Evolutionary conservation across 345 rosid genomes (phyloP).

Genomic region (Rhodamnia argentea): DNA sequence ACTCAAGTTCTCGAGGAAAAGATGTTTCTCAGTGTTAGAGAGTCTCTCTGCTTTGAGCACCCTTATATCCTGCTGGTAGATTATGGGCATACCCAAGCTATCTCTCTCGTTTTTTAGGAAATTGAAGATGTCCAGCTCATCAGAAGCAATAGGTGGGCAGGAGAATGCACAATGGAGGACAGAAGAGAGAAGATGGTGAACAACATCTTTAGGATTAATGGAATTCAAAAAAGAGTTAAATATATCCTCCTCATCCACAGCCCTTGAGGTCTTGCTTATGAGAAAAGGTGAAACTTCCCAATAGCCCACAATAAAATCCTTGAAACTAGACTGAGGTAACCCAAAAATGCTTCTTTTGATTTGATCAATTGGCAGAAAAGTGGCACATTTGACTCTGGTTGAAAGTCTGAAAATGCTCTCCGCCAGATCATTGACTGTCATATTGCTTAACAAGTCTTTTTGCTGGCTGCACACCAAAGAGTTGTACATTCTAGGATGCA

Average conservation of each 20-base stretch:
- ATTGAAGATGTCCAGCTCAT: slow-evolving; percentile 36
- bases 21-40: slow-evolving; percentile 19
- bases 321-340: slow-evolving; percentile 12
- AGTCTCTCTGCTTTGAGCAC: slow-evolving; percentile 32
- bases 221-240: slow-evolving; percentile 17
- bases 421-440: slow-evolving; percentile 24
- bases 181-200: slow-evolving; percentile 18
- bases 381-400: neutral
- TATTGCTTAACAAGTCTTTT: slow-evolving; percentile 10
- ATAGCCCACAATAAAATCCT: slow-evolving; percentile 20
- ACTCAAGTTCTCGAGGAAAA: neutral
- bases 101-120: slow-evolving; percentile 30
- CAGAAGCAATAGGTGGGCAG: slow-evolving; percentile 45
- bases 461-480: slow-evolving; percentile 1
- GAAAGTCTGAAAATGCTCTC: slow-evolving; percentile 48
- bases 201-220: slow-evolving; percentile 6
- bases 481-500: slow-evolving; percentile 17
- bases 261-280: slow-evolving; percentile 8
- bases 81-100: slow-evolving; percentile 37
- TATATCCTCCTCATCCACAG: slow-evolving; percentile 12
- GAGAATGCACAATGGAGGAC: slow-evolving; percentile 26
- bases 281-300: slow-evolving; percentile 44
- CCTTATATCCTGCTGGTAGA: slow-evolving; percentile 42
- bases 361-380: slow-evolving; percentile 4
- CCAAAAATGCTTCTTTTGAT: slow-evolving; percentile 26